phyloP scores from a whole-genome alignment of 331 rosid genomes.

The Arachis monticola region DNA sequence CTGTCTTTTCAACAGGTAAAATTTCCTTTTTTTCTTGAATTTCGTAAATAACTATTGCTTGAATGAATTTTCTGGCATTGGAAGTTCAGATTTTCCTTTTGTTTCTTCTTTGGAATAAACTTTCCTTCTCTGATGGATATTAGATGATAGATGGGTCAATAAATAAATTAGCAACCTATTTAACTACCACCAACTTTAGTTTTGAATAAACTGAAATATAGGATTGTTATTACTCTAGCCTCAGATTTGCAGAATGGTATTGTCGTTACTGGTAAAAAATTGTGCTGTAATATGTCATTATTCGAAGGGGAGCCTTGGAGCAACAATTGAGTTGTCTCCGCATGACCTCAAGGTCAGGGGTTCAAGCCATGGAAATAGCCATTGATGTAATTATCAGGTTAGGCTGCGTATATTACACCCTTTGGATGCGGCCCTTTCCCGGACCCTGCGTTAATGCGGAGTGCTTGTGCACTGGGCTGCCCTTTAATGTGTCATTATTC shows the following conservation, averaged over 20 bases:
- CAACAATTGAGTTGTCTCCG: no score
- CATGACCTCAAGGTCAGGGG: no score
- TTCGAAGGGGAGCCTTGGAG: no score
- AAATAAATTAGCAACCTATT: constrained; percentile 15
- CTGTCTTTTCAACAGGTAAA: constrained; percentile 95
- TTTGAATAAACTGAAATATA: constrained; percentile 28
- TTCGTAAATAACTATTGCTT: constrained; percentile 21
- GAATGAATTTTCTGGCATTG: background rate
- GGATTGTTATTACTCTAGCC: constrained; percentile 25
- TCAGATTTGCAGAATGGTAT: constrained; percentile 18
- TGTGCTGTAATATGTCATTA: background rate
- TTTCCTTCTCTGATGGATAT: constrained; percentile 21
- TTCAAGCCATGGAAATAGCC: no score
- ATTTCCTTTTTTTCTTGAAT: constrained; percentile 35
- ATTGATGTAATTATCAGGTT: no score
- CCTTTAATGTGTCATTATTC: no score
- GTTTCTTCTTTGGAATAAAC: constrained; percentile 29
- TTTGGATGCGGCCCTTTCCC: no score
- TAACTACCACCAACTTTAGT: background rate
- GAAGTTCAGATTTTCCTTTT: constrained; percentile 21
- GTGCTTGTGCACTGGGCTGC: no score
- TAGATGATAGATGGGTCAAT: constrained; percentile 22
- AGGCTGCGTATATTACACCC: no score
- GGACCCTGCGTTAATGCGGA: no score
- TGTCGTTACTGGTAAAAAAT: constrained; percentile 7